phyloP scores from a whole-genome alignment of 148 eudicot genomes.

The Vaccinium corymbosum region DNA sequence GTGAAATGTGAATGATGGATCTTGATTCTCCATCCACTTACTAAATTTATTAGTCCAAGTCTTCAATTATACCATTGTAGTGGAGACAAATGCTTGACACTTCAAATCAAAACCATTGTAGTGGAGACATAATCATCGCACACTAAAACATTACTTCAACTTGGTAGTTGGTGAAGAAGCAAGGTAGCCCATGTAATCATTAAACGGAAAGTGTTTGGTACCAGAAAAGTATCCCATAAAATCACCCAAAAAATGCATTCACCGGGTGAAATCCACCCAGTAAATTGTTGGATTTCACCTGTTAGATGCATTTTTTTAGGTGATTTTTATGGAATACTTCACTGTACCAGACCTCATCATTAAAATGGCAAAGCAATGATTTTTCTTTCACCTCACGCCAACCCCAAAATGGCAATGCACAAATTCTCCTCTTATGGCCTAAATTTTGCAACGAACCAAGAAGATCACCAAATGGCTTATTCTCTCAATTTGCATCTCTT shows the following conservation, averaged over 20 bases:
- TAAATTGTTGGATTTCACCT: too few species aligned
- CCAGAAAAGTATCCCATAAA: too few species aligned
- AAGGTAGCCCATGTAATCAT: too few species aligned
- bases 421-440: neutral
- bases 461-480: conserved; percentile 9
- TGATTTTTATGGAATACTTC: too few species aligned
- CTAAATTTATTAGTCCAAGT: neutral
- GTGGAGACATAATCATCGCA: neutral
- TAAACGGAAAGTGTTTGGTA: too few species aligned
- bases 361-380: conserved; percentile 4
- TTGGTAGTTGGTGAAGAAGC: too few species aligned
- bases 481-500: neutral
- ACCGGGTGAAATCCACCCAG: too few species aligned
- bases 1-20: neutral
- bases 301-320: too few species aligned
- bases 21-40: neutral
- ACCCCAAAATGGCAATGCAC: neutral
- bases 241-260: too few species aligned
- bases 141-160: neutral
- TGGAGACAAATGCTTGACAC: neutral
- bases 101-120: neutral
- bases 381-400: neutral
- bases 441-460: neutral
- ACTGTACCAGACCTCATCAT: too few species aligned
- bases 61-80: neutral